Base-by-base conservation (phyloP, 2,329 filamentous ascomycete genomes). In the Fusarium cyanostomum region DNA sequence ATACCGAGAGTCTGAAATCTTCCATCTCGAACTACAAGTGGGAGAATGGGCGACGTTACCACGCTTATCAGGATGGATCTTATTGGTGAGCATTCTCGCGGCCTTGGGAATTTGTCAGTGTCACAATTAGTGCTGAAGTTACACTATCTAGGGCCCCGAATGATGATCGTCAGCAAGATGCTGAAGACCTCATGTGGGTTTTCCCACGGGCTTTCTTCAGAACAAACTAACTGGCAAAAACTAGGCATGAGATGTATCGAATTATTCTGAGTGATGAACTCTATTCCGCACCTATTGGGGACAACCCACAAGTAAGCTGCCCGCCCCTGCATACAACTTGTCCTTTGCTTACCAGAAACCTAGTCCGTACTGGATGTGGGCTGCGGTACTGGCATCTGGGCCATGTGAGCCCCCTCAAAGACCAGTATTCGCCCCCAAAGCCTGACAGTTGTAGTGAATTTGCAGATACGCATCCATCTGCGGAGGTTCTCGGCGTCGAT, bases 11-110 rank as follows among this genome's bases (percentile, higher is more conserved):
- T 0, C 54, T 68, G 1, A 50, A 63, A 3, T 67, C 53, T 1
- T 69, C 66, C 1, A 68, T 69, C 5, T 16, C 69, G 26, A 58
- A 50, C 3, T 68, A 62, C 62, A 71, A 76, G 28, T 81, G 79
- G 62, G 79, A 83, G 53, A 78, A 83, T 45, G 81, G 81, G 4
- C 76, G 82, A 1, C 73, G 81, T 5, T 85, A 84, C 46, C 80
- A 82, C 60, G 77, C 75, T 39, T 81, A 79, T 63, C 76, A 78
- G 30, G 77, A 81, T 26, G 82, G 82, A 8, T 68, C 76, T 13
- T 79, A 80, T 50, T 68, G 66, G 66, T 68, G n/a, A 34, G 52
- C 4, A 2, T 4, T 12, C 4, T 0, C 12, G 2, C 4, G 0
- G 21, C 2, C 1, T 3, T 0, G 8, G 13, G 7, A 15, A 3